Evolutionary conservation across 2,329 filamentous ascomycete genomes (phyloP).

Genomic region (Rhytidhysteron rufulum): DNA sequence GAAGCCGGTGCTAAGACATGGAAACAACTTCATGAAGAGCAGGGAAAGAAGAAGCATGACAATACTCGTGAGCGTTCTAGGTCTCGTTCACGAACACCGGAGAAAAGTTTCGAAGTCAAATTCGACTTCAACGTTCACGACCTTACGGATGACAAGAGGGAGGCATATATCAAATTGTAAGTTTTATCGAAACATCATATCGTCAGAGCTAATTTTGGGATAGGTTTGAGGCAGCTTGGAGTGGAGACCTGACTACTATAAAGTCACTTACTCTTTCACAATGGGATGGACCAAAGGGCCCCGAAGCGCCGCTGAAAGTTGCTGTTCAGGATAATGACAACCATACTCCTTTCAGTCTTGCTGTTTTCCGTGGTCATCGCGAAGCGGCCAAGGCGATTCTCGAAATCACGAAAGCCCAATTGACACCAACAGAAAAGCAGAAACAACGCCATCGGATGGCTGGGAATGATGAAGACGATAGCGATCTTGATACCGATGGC

Average conservation of each 20-base stretch:
- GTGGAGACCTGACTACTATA: slow-evolving; percentile 62
- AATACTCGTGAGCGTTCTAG: no score
- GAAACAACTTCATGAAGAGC: slow-evolving; percentile 57
- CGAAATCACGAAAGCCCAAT: slow-evolving; percentile 68
- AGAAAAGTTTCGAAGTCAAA: slow-evolving; percentile 44
- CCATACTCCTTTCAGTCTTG: slow-evolving; percentile 64
- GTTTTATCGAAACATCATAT: slow-evolving; percentile 21
- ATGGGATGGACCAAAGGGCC: slow-evolving; percentile 54
- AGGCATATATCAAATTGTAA: slow-evolving; percentile 62
- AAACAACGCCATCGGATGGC: slow-evolving; percentile 47
- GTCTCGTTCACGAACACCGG: no score
- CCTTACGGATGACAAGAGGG: slow-evolving; percentile 51
- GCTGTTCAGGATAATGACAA: slow-evolving; percentile 51
- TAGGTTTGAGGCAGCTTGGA: slow-evolving; percentile 70
- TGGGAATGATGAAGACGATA: slow-evolving; percentile 37
- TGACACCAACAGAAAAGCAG: slow-evolving; percentile 51
- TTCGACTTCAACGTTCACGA: slow-evolving; percentile 51
- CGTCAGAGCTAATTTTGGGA: slow-evolving; percentile 10
- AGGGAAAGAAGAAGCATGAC: neutral
- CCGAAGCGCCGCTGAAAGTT: slow-evolving; percentile 59
- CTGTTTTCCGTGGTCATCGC: slow-evolving; percentile 62
- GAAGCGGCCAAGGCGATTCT: slow-evolving; percentile 63
- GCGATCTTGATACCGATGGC: slow-evolving; percentile 22
- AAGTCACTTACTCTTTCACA: slow-evolving; percentile 59
- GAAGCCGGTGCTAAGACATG: slow-evolving; percentile 64